These are phyloP conservation scores for Venturia pyrina DNA, from an alignment of 2,329 filamentous ascomycete genomes.

Conservation along the genomic window DNA sequence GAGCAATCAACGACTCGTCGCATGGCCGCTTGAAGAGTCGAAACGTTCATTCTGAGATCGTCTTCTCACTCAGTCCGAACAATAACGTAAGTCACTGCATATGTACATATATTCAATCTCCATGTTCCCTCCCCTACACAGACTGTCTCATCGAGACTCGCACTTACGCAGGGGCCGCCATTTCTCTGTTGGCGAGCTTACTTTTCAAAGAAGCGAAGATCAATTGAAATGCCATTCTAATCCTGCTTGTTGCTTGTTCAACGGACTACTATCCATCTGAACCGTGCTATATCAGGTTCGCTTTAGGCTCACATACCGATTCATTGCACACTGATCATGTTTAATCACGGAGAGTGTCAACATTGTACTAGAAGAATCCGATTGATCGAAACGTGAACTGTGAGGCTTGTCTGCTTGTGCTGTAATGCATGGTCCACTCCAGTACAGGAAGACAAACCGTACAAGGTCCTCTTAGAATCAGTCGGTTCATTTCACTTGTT, in stretches of 20 bases:
- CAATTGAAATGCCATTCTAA: constrained; percentile 12
- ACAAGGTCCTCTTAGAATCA: not conserved
- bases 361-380: not conserved
- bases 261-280: constrained; percentile 4
- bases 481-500: not conserved
- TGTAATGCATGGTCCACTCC: not conserved
- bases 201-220: constrained; percentile 12
- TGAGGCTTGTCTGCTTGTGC: constrained; percentile 10
- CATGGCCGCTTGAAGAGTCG: constrained; percentile 60
- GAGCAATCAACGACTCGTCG: constrained; percentile 58
- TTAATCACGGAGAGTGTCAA: not conserved
- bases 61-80: constrained; percentile 67
- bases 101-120: constrained; percentile 2
- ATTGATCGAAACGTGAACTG: not conserved
- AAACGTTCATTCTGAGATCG: constrained; percentile 83
- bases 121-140: constrained; percentile 1
- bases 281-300: constrained; percentile 8
- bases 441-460: not conserved
- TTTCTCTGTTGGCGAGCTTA: constrained; percentile 7
- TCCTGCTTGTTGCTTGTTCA: constrained; percentile 8
- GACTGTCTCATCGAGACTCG: not conserved
- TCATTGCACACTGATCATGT: not conserved
- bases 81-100: constrained; percentile 57
- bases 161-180: constrained; percentile 9
- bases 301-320: constrained; percentile 11